Conservation (phyloP, 1,284 basidiomycete genomes). For the Cryptococcus sp. region DNA sequence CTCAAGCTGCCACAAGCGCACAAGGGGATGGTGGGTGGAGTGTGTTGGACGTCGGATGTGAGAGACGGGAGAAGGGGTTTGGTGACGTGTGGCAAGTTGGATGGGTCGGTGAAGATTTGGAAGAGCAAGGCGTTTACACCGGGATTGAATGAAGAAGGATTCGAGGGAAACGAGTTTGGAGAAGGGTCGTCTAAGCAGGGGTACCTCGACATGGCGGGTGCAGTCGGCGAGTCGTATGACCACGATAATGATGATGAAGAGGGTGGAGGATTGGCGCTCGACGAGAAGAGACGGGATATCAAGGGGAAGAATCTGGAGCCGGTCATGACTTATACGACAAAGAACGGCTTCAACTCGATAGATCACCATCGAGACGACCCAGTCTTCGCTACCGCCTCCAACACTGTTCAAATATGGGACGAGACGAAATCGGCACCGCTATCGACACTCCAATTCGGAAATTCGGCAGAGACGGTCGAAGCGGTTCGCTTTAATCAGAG, state of each 20-base stretch:
- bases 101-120: slow-evolving; percentile 91
- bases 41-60: slow-evolving; percentile 44
- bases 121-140: slow-evolving; percentile 49
- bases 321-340: slow-evolving; percentile 68
- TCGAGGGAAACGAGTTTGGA: slow-evolving; percentile 41
- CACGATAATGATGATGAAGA: slow-evolving; percentile 24
- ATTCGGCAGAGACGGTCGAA: slow-evolving; percentile 77
- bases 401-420: slow-evolving; percentile 94
- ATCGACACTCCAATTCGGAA: slow-evolving; percentile 75
- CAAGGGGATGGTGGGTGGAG: slow-evolving; percentile 83
- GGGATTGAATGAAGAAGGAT: slow-evolving; percentile 36
- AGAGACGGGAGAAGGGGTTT: slow-evolving; percentile 58
- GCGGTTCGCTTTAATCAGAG: slow-evolving; percentile 88
- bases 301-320: slow-evolving; percentile 50
- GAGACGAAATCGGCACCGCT: slow-evolving; percentile 77
- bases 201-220: slow-evolving; percentile 37
- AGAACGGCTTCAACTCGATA: slow-evolving; percentile 85
- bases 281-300: slow-evolving; percentile 35
- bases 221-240: slow-evolving; percentile 41
- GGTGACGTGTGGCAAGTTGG: slow-evolving; percentile 79
- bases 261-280: slow-evolving; percentile 42
- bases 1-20: slow-evolving; percentile 75
- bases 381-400: slow-evolving; percentile 90
- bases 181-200: slow-evolving; percentile 21
- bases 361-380: slow-evolving; percentile 85